phyloP scores from a whole-genome alignment of 202 grass and related monocot species.

The Schoenoplectus tabernaemontani region DNA sequence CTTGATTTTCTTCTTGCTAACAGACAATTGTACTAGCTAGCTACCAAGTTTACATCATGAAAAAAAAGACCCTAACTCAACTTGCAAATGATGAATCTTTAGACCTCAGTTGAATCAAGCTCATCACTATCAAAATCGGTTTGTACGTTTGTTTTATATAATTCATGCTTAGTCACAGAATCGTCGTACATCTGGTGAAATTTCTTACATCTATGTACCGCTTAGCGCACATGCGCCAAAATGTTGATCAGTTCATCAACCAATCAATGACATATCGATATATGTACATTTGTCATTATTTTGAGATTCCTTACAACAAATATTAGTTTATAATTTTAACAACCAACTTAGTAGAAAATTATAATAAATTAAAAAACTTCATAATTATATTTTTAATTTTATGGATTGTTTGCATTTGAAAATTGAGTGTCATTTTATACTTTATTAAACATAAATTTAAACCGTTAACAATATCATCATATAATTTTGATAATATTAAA shows the following conservation, averaged over 20 bases:
- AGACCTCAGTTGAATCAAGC: not conserved
- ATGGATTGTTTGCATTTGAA: too few relatives aligned
- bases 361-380: too few relatives aligned
- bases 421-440: too few relatives aligned
- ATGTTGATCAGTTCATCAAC: not conserved
- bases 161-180: not conserved
- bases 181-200: not conserved
- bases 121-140: not conserved
- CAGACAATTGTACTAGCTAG: not conserved
- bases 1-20: not conserved
- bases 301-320: too few relatives aligned
- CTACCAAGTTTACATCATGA: not conserved
- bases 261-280: constrained; percentile 3
- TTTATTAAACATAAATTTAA: too few relatives aligned
- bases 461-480: too few relatives aligned
- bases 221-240: not conserved
- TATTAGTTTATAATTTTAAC: too few relatives aligned
- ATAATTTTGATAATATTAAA: too few relatives aligned
- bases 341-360: too few relatives aligned
- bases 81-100: not conserved
- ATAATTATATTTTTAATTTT: too few relatives aligned
- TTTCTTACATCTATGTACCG: not conserved
- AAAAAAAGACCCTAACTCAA: not conserved
- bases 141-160: constrained; percentile 7
- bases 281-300: not conserved